Base-by-base conservation (phyloP, 2,329 filamentous ascomycete species). In the Ilyonectria sp. region DNA sequence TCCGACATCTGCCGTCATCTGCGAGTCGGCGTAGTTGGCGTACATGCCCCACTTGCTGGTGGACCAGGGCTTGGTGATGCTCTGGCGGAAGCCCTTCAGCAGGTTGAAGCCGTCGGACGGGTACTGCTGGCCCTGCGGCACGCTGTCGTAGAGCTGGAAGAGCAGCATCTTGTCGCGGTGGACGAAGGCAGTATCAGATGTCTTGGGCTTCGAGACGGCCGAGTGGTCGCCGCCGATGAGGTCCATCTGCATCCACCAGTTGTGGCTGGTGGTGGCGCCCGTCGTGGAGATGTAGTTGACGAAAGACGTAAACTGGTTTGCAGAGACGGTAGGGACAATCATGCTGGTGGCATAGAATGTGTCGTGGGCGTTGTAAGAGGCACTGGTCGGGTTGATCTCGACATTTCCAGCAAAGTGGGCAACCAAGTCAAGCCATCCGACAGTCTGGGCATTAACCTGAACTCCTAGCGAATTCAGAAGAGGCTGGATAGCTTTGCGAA, bases 131-230 rank as follows among this genome's bases (percentile, higher is more conserved):
- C 63, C 70, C 11, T 67, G 55, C 0, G 69, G 52, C 2, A 77
- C 78, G 2, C 81, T 76, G 72, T 87, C 85, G 63, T 83, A 82
- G 59, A 87, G 81, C 71, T 89, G 85, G 63, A 84, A 86, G 6
- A 89, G 83, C 1, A 86, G 81, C 13, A 88, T 81, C 68, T 83
- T 80, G 59, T 83, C 79, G 11, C 81, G 82, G 68, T 84, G 82
- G 0, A 79, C 75, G 66, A 82, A 85, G 2, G 83, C 77, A 0
- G 80, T 79, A 7, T 74, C 74, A 8, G 73, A 52, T 6, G 70
- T 62, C 10, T 77, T 63, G 5, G 79, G 67, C 43, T 77, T 74
- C 0, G 80, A 73, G 19, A 84, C 74, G 58, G 79, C 81, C 1
- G 82, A 82, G 72, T 82, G 78, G 33, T 72, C 65, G 35, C 79